Percentiles rank a stretch among this genome's conserved stretches.
These are phyloP conservation scores for Canna indica DNA, from an alignment of 176 grass and related monocot species.

Conservation along the genomic window DNA sequence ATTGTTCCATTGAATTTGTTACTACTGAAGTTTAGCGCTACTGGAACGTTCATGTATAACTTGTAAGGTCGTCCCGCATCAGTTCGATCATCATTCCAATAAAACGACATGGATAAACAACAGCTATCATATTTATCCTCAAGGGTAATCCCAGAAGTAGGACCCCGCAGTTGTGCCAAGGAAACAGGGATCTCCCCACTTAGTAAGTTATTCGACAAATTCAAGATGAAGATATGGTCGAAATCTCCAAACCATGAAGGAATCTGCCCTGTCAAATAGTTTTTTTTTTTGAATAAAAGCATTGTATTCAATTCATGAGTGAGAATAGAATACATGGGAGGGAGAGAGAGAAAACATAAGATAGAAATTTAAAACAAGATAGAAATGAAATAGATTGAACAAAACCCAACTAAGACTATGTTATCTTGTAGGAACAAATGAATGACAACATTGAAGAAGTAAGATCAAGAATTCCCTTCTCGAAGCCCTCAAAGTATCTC, in stretches of 20 bases:
- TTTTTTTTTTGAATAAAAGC: too few species aligned
- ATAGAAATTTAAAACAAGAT: too few species aligned
- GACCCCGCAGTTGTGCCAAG: background rate
- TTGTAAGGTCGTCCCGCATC: background rate
- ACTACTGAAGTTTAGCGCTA: background rate
- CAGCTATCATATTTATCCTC: too few species aligned
- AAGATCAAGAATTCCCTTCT: too few species aligned
- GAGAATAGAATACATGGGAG: too few species aligned
- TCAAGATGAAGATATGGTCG: background rate
- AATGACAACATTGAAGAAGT: too few species aligned
- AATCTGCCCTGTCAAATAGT: background rate
- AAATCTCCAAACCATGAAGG: background rate
- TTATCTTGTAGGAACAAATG: too few species aligned
- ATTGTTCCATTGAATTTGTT: background rate
- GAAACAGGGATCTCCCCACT: background rate
- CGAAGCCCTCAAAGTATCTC: too few species aligned
- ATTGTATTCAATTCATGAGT: too few species aligned
- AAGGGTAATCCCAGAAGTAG: background rate
- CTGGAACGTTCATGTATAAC: background rate
- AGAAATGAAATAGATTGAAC: too few species aligned
- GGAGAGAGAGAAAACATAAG: too few species aligned
- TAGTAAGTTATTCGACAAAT: background rate
- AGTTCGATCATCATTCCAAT: background rate
- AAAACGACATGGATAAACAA: background rate
- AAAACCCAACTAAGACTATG: too few species aligned